Base-by-base conservation (phyloP, 768 basidiomycete species). In the Trametes coccinea region DNA sequence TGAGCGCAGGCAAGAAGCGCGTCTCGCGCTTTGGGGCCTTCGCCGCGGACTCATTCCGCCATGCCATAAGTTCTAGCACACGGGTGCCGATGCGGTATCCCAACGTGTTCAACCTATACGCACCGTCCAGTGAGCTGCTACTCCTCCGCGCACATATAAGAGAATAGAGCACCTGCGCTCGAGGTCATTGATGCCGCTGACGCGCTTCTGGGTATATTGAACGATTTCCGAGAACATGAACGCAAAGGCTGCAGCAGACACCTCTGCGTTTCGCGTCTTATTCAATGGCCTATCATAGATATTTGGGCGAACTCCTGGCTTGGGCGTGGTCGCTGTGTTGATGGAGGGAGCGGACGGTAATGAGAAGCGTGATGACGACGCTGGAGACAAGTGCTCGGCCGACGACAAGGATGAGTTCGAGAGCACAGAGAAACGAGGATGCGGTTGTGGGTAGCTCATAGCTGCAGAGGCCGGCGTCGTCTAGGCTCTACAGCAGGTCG, bases 201-300 rank as follows among this genome's bases (percentile, higher is more conserved):
- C 96, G 54, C 94, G 85, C 70, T 93, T 95, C 77, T 98, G 97
- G 1, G 93, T 96, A 76, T 98, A 98, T 73, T 95, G 90, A 1
- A 99, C 89, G 11, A 95, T 80, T 76, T 98, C 95, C 4, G 91
- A 90, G 75, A 98, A 95, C 59, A 98, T 80, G 72, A 97, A 98
- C 0, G 90, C 74, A 72, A 93, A 95, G 0, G 94, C 90, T 2
- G 88, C 82, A 4, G 87, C 80, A 14, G 91, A 90, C 53, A 96
- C 92, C 72, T 98, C 96, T 29, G 87, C 76, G 11, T 85, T 81
- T 45, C 92, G 86, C 2, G 92, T 87, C 80, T 95, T 96, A 80
- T 91, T 93, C 66, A 97, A 80, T 50, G 83, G 87, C 60, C 95
- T 82, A 70, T 98, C 96, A 75, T 96, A 93, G 63, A 98, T 93